Base-by-base conservation (phyloP, 2,329 filamentous ascomycete genomes). In the Talaromyces islandicus region DNA sequence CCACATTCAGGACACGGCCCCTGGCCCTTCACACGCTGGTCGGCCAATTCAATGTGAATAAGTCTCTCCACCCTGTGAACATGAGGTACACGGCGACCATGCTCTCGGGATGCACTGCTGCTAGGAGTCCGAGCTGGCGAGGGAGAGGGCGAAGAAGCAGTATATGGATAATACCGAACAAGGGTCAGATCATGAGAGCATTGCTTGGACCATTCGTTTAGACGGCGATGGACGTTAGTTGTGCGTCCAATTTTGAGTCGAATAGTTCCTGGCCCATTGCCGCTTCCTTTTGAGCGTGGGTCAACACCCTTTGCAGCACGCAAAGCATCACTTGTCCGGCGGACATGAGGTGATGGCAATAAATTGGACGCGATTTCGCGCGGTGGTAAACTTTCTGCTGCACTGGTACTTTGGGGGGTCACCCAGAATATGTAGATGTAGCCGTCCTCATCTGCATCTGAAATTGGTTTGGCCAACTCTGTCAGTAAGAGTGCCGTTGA, bases 351-450 rank as follows among this genome's bases (percentile, higher is more conserved):
- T 2, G 81, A 77, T 0, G 85, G 82, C 48, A 88, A 80, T 54
- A 89, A 78, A 11, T 84, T 82, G 9, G 84, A 80, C 21, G 85
- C 83, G 50, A 85, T 79, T 64, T 85, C 87, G 50, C 56, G 19
- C 38, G 80, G 78, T 0, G 87, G 80, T 0, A 85, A 80, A 0
- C 81, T 77, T 0, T 83, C 73, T 27, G 61, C 54, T 7, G 59
- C 46, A 0, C 80, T 72, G 7, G 84, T 76, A 2, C 81, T 82
- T 38, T 83, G 80, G 32, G 91, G 87, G 0, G 91, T 97, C 24
- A 97, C 82, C 92, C 93, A 97, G 81, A 97, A 99, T 75, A 99
- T 96, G 81, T 99, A 99, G 66, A 99, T 97, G 77, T 94, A 99
- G 41, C 94, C 94, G 12, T 88, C 80, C 66, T 95, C 90, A 65